phyloP scores from a whole-genome alignment of 2,329 filamentous ascomycete genomes.

The Xylaria sp. region DNA sequence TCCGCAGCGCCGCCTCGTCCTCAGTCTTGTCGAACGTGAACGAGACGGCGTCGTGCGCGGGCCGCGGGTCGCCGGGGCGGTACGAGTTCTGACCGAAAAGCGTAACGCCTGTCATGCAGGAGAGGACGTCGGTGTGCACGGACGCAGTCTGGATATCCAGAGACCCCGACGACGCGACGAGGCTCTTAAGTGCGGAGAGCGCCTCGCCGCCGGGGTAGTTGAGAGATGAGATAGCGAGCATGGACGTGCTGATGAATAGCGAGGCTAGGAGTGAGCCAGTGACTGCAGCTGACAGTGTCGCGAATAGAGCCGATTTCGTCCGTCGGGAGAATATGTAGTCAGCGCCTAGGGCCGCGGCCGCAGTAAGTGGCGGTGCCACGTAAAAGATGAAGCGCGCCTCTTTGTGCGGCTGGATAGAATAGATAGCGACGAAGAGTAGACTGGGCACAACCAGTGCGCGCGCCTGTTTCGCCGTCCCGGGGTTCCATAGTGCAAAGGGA shows the following conservation, averaged over 20 bases:
- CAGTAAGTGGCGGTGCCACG: slow-evolving; percentile 81
- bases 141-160: slow-evolving; percentile 52
- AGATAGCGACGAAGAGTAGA: slow-evolving; percentile 78
- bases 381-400: slow-evolving; percentile 97
- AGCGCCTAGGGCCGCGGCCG: slow-evolving; percentile 78
- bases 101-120: slow-evolving; percentile 77
- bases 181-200: slow-evolving; percentile 64
- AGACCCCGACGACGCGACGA: slow-evolving; percentile 50
- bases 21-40: slow-evolving; percentile 72
- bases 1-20: slow-evolving; percentile 56
- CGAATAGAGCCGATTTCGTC: slow-evolving; percentile 69
- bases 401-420: slow-evolving; percentile 93
- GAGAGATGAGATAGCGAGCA: slow-evolving; percentile 83
- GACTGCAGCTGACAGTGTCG: slow-evolving; percentile 65
- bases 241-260: slow-evolving; percentile 69
- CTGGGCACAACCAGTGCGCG: slow-evolving; percentile 71
- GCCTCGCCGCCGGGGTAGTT: slow-evolving; percentile 96
- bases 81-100: slow-evolving; percentile 67
- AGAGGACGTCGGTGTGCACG: slow-evolving; percentile 73
- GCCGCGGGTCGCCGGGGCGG: slow-evolving; percentile 41
- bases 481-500: slow-evolving; percentile 62
- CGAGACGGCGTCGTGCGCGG: slow-evolving; percentile 43
- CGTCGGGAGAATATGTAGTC: slow-evolving; percentile 74
- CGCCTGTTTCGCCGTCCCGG: slow-evolving; percentile 57
- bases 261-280: slow-evolving; percentile 69